Percentiles rank a stretch among this genome's conserved stretches.
Conservation (phyloP, 2,329 filamentous ascomycete genomes). For the Alternaria brassicae region DNA sequence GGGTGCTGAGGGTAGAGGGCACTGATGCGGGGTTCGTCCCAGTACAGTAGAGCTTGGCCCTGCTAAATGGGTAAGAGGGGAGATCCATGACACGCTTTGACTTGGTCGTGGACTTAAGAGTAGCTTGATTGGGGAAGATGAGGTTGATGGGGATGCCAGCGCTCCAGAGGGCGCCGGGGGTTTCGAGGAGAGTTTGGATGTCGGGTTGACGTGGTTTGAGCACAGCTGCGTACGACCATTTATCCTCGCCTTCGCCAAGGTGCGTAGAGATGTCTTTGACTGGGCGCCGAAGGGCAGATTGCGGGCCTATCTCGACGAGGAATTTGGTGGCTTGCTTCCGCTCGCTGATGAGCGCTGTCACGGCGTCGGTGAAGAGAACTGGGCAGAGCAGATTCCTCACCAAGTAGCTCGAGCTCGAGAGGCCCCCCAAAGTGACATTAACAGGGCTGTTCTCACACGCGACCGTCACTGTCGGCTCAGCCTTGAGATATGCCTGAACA, state of each 20-base stretch:
- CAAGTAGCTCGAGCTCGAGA: conserved; percentile 8
- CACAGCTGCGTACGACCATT: conserved; percentile 10
- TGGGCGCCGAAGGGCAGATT: conserved; percentile 11
- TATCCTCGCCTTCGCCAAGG: conserved; percentile 5
- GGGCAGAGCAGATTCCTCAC: conserved; percentile 13
- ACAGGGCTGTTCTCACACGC: conserved; percentile 45
- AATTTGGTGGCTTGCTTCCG: conserved; percentile 1
- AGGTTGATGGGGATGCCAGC: conserved; percentile 10
- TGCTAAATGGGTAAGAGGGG: conserved; percentile 38
- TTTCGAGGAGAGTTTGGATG: conserved; percentile 1
- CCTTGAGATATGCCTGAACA: conserved; percentile 6
- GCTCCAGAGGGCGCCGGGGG: conserved; percentile 8
- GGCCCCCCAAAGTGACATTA: conserved; percentile 48
- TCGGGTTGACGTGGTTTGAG: conserved; percentile 4
- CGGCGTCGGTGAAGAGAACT: conserved; percentile 9
- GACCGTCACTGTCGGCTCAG: conserved; percentile 7
- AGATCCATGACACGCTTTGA: conserved; percentile 9
- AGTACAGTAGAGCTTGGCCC: conserved; percentile 37
- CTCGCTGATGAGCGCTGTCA: conserved; percentile 7
- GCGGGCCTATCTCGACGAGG: conserved; percentile 21
- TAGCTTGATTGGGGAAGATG: conserved; percentile 11
- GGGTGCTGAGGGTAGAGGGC: conserved; percentile 3
- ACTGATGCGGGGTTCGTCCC: conserved; percentile 20
- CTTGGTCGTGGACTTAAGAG: conserved; percentile 3
- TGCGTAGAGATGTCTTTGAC: conserved; percentile 12